phyloP scores from a whole-genome alignment of 805 yeast genomes.

The Candida silvicultrix region DNA sequence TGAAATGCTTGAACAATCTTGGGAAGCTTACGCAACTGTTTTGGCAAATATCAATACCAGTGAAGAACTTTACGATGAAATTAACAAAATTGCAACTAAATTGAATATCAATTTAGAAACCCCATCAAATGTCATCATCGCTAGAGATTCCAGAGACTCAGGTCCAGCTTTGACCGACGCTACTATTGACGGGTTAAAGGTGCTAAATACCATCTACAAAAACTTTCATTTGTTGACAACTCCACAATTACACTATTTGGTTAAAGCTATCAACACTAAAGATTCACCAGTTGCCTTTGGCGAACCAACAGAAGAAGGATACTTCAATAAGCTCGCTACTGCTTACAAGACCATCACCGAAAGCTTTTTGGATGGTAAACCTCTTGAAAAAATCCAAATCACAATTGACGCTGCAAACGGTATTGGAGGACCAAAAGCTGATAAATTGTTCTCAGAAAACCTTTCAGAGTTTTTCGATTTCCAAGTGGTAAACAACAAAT shows the following conservation, averaged over 20 bases:
- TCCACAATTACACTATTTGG: constrained; percentile 89
- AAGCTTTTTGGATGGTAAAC: constrained; percentile 15
- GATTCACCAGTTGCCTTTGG: constrained; percentile 43
- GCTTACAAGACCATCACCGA: constrained; percentile 44
- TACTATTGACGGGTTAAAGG: constrained; percentile 53
- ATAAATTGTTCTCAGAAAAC: constrained; percentile 36
- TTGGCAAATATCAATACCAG: constrained; percentile 64
- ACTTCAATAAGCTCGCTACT: constrained; percentile 53
- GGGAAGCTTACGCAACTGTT: constrained; percentile 80
- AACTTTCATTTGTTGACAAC: constrained; percentile 79
- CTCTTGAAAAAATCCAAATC: constrained; percentile 32
- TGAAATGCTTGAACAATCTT: constrained; percentile 73
- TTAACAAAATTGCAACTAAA: constrained; percentile 31
- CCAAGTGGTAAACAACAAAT: constrained; percentile 49
- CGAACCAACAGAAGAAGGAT: constrained; percentile 56
- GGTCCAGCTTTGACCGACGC: constrained; percentile 62
- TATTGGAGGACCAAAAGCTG: constrained; percentile 81
- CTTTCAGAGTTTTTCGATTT: constrained; percentile 36
- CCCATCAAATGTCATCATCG: constrained; percentile 53
- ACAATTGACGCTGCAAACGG: constrained; percentile 93
- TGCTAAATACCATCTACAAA: constrained; percentile 36
- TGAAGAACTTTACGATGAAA: constrained; percentile 32
- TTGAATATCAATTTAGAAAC: constrained; percentile 39
- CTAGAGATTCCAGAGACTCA: constrained; percentile 84
- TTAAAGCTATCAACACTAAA: constrained; percentile 62